These are phyloP conservation scores for Petunia axillaris DNA, from an alignment of 257 asterid species.

Conservation along the genomic window DNA sequence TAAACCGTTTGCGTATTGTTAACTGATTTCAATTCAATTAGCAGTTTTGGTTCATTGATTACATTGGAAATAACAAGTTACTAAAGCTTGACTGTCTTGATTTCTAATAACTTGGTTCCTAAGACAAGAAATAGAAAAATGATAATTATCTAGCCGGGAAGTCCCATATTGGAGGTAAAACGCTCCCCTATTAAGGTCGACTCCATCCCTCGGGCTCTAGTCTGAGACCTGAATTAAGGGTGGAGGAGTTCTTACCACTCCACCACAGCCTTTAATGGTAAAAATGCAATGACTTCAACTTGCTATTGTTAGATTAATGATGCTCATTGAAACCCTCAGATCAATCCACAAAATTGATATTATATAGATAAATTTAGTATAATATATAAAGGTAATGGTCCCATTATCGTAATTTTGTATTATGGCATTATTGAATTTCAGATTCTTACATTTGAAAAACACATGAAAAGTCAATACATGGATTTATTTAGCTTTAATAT, in stretches of 20 bases:
- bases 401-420: neutral
- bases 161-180: too few relatives aligned
- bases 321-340: neutral
- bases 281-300: neutral
- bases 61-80: neutral
- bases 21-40: neutral
- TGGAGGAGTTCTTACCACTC: too few relatives aligned
- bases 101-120: neutral
- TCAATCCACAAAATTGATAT: neutral
- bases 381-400: neutral
- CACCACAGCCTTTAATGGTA: too few relatives aligned
- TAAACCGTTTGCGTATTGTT: neutral
- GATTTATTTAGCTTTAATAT: slow-evolving; percentile 18
- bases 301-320: slow-evolving; percentile 12
- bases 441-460: neutral
- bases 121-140: neutral
- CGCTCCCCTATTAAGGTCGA: too few relatives aligned
- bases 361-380: neutral
- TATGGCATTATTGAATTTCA: neutral
- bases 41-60: neutral
- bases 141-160: neutral
- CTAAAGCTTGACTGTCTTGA: neutral
- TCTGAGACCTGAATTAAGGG: too few relatives aligned
- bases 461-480: slow-evolving; percentile 14
- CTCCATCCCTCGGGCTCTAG: too few relatives aligned